These are phyloP conservation scores for Trichophaea hybrida DNA, from an alignment of 2,329 filamentous ascomycete species.

Conservation along the genomic window DNA sequence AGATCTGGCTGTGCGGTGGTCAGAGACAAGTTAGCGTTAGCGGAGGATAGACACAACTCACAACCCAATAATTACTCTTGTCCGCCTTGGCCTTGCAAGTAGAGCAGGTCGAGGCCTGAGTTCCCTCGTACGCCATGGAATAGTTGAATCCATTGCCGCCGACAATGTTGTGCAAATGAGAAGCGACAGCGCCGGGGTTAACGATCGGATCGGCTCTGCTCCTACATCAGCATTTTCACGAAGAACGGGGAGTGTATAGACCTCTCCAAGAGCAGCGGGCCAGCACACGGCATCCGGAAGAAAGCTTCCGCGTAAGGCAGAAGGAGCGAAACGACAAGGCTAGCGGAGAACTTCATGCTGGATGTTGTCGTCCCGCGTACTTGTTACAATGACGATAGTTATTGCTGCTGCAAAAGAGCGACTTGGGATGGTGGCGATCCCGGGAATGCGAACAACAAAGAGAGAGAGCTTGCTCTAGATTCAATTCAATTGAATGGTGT, in stretches of 20 bases:
- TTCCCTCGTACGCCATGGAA: constrained; percentile 45
- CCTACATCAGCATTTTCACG: constrained; percentile 31
- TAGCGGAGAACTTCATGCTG: background rate
- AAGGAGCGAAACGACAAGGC: background rate
- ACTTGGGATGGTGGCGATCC: too few species aligned
- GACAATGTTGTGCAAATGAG: constrained; percentile 56
- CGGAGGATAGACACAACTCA: background rate
- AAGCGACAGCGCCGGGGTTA: constrained; percentile 42
- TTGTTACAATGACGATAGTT: too few species aligned
- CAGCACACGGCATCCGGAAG: constrained; percentile 4
- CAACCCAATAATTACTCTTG: constrained; percentile 61
- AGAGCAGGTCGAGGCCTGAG: constrained; percentile 51
- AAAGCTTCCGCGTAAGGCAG: background rate
- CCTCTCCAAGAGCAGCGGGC: background rate
- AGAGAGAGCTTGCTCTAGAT: too few species aligned
- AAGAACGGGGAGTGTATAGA: background rate
- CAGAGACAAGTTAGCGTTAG: background rate
- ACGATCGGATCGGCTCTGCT: constrained; percentile 55
- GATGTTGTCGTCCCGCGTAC: background rate
- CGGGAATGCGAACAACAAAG: too few species aligned
- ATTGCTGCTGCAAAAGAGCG: too few species aligned
- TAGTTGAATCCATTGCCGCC: constrained; percentile 52
- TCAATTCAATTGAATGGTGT: too few species aligned
- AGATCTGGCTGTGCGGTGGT: constrained; percentile 39
- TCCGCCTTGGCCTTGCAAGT: constrained; percentile 55